phyloP scores from a whole-genome alignment of 257 asterid species.

The Solanum piurae region DNA sequence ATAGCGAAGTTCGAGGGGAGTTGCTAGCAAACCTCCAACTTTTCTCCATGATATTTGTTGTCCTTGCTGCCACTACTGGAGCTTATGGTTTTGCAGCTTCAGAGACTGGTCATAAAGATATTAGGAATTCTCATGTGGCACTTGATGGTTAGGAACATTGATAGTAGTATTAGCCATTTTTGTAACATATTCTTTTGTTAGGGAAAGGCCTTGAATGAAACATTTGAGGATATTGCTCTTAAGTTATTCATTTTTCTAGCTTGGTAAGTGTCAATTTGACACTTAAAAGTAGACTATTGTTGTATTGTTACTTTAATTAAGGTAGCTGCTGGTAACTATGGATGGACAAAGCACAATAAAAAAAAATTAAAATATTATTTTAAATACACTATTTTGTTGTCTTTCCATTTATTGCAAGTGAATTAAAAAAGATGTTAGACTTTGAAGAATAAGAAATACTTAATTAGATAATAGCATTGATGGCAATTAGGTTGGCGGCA shows the following conservation, averaged over 20 bases:
- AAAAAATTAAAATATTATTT: too few species aligned
- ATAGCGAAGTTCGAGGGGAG: slow-evolving; percentile 53
- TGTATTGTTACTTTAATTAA: not conserved
- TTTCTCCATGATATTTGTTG: slow-evolving; percentile 43
- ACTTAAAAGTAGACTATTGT: not conserved
- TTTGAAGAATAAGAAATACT: not conserved
- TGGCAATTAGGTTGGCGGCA: too few species aligned
- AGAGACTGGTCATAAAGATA: slow-evolving; percentile 9
- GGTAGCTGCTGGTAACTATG: not conserved
- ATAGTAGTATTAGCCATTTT: not conserved
- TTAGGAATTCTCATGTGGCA: slow-evolving; percentile 1
- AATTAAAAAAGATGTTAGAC: not conserved
- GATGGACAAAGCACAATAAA: not conserved
- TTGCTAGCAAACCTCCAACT: slow-evolving; percentile 74
- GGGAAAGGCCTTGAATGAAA: not conserved
- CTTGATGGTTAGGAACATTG: slow-evolving; percentile 21
- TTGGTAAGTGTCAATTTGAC: not conserved
- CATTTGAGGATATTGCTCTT: not conserved
- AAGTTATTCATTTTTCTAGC: not conserved
- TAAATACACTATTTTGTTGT: not conserved
- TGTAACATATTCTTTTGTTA: not conserved
- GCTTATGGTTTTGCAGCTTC: slow-evolving; percentile 46
- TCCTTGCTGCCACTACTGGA: slow-evolving; percentile 42
- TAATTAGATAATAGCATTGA: not conserved
- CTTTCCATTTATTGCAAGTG: not conserved